Evolutionary conservation across 2,329 filamentous ascomycete species (phyloP).

Genomic region (Epichloe uncinata): DNA sequence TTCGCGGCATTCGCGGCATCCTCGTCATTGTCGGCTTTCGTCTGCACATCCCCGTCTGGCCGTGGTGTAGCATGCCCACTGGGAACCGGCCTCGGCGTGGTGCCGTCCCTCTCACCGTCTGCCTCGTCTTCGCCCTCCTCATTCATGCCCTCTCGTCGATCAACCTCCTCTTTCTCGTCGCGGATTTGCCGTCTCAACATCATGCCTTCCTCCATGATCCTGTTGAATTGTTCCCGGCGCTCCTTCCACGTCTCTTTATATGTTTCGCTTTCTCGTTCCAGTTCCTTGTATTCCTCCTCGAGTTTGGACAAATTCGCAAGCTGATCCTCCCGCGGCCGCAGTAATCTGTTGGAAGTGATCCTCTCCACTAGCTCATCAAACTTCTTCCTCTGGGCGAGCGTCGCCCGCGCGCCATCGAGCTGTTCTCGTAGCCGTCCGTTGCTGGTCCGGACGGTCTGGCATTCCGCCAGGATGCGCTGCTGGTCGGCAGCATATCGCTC

Average conservation of each 20-base stretch:
- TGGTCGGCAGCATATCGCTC: conserved; percentile 74
- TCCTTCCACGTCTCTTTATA: conserved; percentile 78
- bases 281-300: conserved; percentile 74
- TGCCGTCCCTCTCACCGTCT: conserved; percentile 31
- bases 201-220: conserved; percentile 85
- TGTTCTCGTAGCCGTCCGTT: conserved; percentile 60
- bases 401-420: conserved; percentile 62
- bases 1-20: background rate
- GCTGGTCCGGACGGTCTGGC: conserved; percentile 62
- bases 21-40: conserved; percentile 9
- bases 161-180: conserved; percentile 91
- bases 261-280: conserved; percentile 71
- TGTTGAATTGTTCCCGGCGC: conserved; percentile 71
- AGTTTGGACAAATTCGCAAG: conserved; percentile 64
- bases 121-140: conserved; percentile 50
- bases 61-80: conserved; percentile 39
- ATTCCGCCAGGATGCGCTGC: conserved; percentile 62
- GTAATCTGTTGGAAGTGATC: conserved; percentile 67
- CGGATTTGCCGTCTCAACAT: conserved; percentile 72
- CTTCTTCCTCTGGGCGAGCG: conserved; percentile 63
- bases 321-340: conserved; percentile 78
- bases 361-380: conserved; percentile 83
- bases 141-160: conserved; percentile 71
- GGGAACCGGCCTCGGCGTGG: conserved; percentile 35
- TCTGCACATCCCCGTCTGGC: conserved; percentile 26